Conservation (phyloP, 1,284 basidiomycete genomes). For the Somion occarium region DNA sequence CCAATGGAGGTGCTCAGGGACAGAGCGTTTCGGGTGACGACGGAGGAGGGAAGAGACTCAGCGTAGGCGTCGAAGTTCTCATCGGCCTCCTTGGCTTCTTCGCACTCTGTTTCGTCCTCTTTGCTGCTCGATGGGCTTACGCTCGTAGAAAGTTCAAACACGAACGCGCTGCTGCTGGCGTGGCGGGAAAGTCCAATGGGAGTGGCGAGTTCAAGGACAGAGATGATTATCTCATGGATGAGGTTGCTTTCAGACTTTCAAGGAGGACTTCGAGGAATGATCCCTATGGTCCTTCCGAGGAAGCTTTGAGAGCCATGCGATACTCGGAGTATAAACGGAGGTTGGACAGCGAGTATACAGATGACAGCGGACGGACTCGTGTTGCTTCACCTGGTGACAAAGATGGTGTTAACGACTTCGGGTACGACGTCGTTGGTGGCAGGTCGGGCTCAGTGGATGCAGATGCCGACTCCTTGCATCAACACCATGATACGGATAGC, state of each 20-base stretch:
- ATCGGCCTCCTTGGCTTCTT: constrained; percentile 54
- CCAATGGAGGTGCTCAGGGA: constrained; percentile 4
- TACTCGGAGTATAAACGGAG: constrained; percentile 28
- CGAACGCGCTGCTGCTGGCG: constrained; percentile 13
- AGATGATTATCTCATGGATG: constrained; percentile 11
- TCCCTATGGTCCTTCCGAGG: constrained; percentile 24
- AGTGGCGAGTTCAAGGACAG: constrained; percentile 18
- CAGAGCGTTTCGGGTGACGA: neutral
- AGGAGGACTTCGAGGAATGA: constrained; percentile 19
- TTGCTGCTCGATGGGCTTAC: constrained; percentile 46
- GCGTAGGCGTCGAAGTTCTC: constrained; percentile 56
- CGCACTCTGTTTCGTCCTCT: constrained; percentile 46
- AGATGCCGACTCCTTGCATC: neutral
- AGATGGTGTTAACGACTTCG: constrained; percentile 10
- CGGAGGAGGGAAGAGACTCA: constrained; percentile 32
- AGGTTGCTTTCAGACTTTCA: constrained; percentile 23
- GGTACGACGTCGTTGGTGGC: constrained; percentile 3
- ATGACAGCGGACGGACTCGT: constrained; percentile 29
- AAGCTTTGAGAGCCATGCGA: constrained; percentile 27
- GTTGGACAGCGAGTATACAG: constrained; percentile 27
- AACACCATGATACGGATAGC: neutral
- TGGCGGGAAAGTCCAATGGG: constrained; percentile 14
- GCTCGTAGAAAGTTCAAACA: constrained; percentile 31
- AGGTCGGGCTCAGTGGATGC: neutral
- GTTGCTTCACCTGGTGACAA: constrained; percentile 21